Evolutionary conservation across 805 yeast genomes (phyloP), one percentile per base, ranked within the genome.

Genomic region (Pichia rugopelliculosa): DNA sequence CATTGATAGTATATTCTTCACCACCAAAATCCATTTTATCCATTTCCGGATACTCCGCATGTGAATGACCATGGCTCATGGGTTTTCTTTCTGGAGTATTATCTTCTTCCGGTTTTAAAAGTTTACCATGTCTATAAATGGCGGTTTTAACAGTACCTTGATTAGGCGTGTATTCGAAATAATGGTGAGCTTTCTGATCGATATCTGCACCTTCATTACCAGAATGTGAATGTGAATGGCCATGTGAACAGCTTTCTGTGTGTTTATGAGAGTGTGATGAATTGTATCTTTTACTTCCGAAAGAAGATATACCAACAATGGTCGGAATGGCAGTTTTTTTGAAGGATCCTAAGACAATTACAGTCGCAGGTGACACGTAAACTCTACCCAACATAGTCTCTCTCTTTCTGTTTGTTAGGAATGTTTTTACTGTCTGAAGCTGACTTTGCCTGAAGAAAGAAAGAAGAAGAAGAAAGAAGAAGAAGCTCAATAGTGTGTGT

Each of bases 41-140:
- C 48, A 61, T 38, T 45, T 59, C 65, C 1, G 65, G 62, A 45
- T 44, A 57, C 12, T 56, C 59, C 12, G 59, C 48, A 42, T 68
- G 72, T 6, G 64, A 50, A 41, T 68, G 71, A 6, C 48, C 45
- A 39, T 61, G 64, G 12, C 55, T 44, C 37, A 54, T 33, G 3
- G 34, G 15, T 17, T 43, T 43, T 17, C 33, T 43, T 22, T 23
- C 24, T n/a, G 53, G 41, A 2, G 41, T 27, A 17, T 38, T 22
- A 21, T 44, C 49, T 18, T 42, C 47, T 6, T 40, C 43, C 4
- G 36, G 34, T n/a, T n/a, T 30, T 12, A 44, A 25, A 22, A 41
- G 24, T 41, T 49, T 38, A 6, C 55, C 56, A 27, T 53, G 42
- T 30, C 36, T 45, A n/a, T 42, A 18, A 11, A 44, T 44, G 9